A percentile compares a stretch with the other conserved stretches of the same genome.
Conservation (phyloP, 2,329 filamentous ascomycete genomes). For the Colletotrichum tropicicola region DNA sequence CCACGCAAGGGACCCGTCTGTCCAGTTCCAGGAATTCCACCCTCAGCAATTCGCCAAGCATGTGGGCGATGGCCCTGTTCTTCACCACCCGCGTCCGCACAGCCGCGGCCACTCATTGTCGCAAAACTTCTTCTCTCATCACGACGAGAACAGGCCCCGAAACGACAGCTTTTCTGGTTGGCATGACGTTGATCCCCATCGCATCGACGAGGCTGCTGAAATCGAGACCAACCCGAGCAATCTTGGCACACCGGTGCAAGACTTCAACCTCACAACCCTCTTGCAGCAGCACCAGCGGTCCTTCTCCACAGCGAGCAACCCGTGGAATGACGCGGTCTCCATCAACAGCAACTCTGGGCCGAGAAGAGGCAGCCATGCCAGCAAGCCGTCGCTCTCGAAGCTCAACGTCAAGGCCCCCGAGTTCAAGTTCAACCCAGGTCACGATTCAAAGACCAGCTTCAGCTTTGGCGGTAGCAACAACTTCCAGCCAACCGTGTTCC, state of each 20-base stretch:
- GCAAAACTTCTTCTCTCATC: conserved; percentile 70
- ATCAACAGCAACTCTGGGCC: conserved; percentile 43
- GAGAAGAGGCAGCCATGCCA: conserved; percentile 65
- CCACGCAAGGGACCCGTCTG: conserved; percentile 55
- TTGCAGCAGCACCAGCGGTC: conserved; percentile 61
- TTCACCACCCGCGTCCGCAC: conserved; percentile 80
- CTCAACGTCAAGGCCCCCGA: conserved; percentile 91
- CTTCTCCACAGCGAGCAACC: conserved; percentile 68
- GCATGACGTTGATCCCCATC: conserved; percentile 49
- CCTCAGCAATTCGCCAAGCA: conserved; percentile 62
- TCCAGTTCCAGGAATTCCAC: conserved; percentile 50
- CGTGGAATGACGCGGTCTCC: conserved; percentile 65
- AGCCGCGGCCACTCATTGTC: conserved; percentile 77
- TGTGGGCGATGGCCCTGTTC: conserved; percentile 61
- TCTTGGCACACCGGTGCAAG: conserved; percentile 69
- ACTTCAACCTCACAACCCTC: conserved; percentile 54
- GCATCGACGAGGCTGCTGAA: conserved; percentile 67
- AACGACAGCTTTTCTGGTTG: conserved; percentile 47
- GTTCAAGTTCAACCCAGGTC: conserved; percentile 78
- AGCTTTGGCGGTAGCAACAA: conserved; percentile 54
- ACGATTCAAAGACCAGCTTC: conserved; percentile 60
- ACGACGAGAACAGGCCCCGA: conserved; percentile 51
- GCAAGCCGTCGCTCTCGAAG: conserved; percentile 77
- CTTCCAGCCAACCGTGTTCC: conserved; percentile 60
- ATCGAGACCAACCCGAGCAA: conserved; percentile 80